These are phyloP conservation scores for Reutealis trisperma DNA, from an alignment of 345 rosid genomes.

Conservation along the genomic window DNA sequence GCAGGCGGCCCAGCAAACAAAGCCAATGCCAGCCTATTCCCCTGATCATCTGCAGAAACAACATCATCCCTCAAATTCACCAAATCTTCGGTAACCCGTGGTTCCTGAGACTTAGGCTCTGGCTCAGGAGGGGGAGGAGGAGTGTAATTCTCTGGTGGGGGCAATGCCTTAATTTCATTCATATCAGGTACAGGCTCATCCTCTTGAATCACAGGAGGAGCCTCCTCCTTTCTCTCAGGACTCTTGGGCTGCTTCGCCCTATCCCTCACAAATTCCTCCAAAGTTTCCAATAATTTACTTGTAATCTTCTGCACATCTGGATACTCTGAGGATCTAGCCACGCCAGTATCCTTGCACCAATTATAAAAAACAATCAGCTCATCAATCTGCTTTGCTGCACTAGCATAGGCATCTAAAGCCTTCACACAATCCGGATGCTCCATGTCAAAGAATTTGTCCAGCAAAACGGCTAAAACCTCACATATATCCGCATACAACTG, in stretches of 20 bases:
- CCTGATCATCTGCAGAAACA: slow-evolving; percentile 69
- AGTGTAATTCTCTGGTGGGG: slow-evolving; percentile 62
- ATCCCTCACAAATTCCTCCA: slow-evolving; percentile 86
- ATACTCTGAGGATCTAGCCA: slow-evolving; percentile 84
- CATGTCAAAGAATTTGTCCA: slow-evolving; percentile 86
- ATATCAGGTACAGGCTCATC: slow-evolving; percentile 45
- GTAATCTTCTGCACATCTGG: slow-evolving; percentile 95
- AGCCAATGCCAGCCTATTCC: slow-evolving; percentile 76
- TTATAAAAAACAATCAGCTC: slow-evolving; percentile 70
- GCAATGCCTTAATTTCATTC: slow-evolving; percentile 81
- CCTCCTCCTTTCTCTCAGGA: slow-evolving; percentile 65
- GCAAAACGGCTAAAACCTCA: slow-evolving; percentile 73
- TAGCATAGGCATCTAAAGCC: slow-evolving; percentile 72
- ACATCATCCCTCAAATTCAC: slow-evolving; percentile 77
- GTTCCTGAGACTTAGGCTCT: slow-evolving; percentile 49
- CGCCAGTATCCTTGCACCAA: slow-evolving; percentile 80
- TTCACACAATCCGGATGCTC: slow-evolving; percentile 80
- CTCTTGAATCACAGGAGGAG: slow-evolving; percentile 41
- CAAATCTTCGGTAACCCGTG: slow-evolving; percentile 65
- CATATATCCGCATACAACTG: slow-evolving; percentile 80
- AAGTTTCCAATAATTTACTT: slow-evolving; percentile 64
- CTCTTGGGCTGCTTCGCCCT: slow-evolving; percentile 71
- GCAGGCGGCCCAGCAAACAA: slow-evolving; percentile 61
- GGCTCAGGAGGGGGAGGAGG: slow-evolving; percentile 50
- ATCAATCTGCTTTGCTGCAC: slow-evolving; percentile 77